Percentiles rank a stretch among this genome's conserved stretches.
Conservation (phyloP, 164 flowering plant genomes). For the Pachysandra terminalis region DNA sequence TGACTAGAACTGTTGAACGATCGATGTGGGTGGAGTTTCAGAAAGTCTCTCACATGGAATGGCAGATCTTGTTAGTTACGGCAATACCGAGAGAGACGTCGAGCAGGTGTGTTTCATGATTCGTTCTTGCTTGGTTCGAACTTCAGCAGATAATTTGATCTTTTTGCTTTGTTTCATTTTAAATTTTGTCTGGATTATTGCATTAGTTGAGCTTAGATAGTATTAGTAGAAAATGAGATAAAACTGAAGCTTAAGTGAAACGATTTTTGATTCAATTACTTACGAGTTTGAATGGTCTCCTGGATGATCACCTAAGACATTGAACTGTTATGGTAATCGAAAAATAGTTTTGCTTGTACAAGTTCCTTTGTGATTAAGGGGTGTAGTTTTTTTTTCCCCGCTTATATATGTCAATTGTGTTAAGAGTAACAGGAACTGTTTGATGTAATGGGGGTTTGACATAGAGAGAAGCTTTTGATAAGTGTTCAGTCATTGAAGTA, state of each 20-base stretch:
- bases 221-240: neutral
- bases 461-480: neutral
- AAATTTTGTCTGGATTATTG: neutral
- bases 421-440: neutral
- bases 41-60: conserved; percentile 85
- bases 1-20: conserved; percentile 36
- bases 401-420: neutral
- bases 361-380: too few relatives aligned
- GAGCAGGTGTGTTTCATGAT: conserved; percentile 55
- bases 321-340: too few relatives aligned
- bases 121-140: neutral
- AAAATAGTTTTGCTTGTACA: too few relatives aligned
- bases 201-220: neutral
- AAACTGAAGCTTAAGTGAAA: neutral
- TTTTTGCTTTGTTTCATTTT: neutral
- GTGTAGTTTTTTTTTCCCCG: too few relatives aligned
- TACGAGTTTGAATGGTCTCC: neutral
- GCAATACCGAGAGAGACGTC: conserved; percentile 73
- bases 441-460: neutral
- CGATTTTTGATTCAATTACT: neutral
- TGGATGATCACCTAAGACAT: too few relatives aligned
- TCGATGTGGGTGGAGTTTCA: conserved; percentile 64
- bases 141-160: neutral
- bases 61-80: conserved; percentile 96
- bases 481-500: neutral